These are phyloP conservation scores for Suillus occidentalis DNA, from an alignment of 768 basidiomycete species.

Conservation along the genomic window DNA sequence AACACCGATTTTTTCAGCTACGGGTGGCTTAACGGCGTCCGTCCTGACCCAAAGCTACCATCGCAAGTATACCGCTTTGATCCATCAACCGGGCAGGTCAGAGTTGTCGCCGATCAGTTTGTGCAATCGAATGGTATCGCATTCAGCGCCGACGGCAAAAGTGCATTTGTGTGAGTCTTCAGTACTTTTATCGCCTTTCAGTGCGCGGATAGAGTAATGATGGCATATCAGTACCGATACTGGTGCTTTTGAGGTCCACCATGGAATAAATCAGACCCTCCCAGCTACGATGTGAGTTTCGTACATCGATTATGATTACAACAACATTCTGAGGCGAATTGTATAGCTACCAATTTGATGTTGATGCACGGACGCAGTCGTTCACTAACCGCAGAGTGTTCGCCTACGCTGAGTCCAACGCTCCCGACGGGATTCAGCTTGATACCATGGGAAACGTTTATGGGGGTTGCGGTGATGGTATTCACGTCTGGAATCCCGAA, in stretches of 20 bases:
- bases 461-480: constrained; percentile 58
- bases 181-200: too few relatives aligned
- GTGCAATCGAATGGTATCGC: constrained; percentile 38
- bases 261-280: constrained; percentile 20
- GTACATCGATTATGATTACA: background rate
- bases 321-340: background rate
- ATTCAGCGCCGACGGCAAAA: constrained; percentile 32
- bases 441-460: constrained; percentile 65
- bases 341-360: constrained; percentile 63
- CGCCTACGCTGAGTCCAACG: constrained; percentile 59
- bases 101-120: constrained; percentile 44
- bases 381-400: constrained; percentile 62
- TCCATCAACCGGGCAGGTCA: constrained; percentile 39
- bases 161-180: constrained; percentile 28
- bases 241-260: constrained; percentile 16
- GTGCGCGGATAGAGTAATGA: too few relatives aligned
- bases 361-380: constrained; percentile 48
- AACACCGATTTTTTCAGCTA: constrained; percentile 17
- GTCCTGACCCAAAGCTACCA: constrained; percentile 40
- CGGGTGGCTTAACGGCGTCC: constrained; percentile 37
- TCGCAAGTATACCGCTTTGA: constrained; percentile 48
- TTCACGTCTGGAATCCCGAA: constrained; percentile 42
- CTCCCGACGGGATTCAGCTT: constrained; percentile 62
- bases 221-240: constrained; percentile 22
- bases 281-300: constrained; percentile 27